Conservation (phyloP, 805 yeast species). For the Ogataea pilisensis region DNA sequence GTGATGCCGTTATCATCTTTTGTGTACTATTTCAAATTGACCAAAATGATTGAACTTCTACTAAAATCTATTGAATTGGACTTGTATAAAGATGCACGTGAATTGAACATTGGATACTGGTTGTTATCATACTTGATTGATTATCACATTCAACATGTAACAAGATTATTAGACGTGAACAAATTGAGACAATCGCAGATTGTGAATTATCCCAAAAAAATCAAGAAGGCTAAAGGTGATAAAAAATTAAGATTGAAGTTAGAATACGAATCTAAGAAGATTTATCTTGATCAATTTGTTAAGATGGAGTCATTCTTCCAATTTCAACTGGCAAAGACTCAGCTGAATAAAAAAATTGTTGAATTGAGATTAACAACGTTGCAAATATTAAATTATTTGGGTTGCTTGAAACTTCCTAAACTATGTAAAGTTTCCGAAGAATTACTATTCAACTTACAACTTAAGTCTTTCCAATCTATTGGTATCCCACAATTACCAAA, state of each 20-base stretch:
- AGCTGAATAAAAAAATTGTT: slow-evolving; percentile 14
- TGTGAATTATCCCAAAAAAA: slow-evolving; percentile 16
- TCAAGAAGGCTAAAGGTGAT: slow-evolving; percentile 26
- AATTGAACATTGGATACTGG: slow-evolving; percentile 65
- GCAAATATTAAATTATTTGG: slow-evolving; percentile 23
- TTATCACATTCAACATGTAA: slow-evolving; percentile 19
- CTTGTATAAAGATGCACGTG: slow-evolving; percentile 62
- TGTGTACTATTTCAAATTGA: slow-evolving; percentile 62
- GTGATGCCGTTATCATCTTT: slow-evolving; percentile 69
- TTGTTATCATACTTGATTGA: slow-evolving; percentile 41
- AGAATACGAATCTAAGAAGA: slow-evolving; percentile 20
- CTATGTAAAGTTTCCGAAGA: slow-evolving; percentile 28
- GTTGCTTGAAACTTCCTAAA: slow-evolving; percentile 26
- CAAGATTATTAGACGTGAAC: slow-evolving; percentile 17
- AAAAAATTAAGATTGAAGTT: slow-evolving; percentile 20
- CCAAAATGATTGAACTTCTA: slow-evolving; percentile 67
- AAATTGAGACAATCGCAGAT: slow-evolving; percentile 20
- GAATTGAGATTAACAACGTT: slow-evolving; percentile 21
- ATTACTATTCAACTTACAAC: slow-evolving; percentile 50
- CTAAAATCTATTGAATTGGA: slow-evolving; percentile 74
- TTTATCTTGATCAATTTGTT: slow-evolving; percentile 9
- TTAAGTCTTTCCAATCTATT: slow-evolving; percentile 76
- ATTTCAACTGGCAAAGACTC: slow-evolving; percentile 7
- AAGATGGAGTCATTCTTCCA: slow-evolving; percentile 13
- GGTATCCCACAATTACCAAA: slow-evolving; percentile 71